Base-by-base conservation (phyloP, 1,284 basidiomycete species). In the Xerocomus minutiporus region DNA sequence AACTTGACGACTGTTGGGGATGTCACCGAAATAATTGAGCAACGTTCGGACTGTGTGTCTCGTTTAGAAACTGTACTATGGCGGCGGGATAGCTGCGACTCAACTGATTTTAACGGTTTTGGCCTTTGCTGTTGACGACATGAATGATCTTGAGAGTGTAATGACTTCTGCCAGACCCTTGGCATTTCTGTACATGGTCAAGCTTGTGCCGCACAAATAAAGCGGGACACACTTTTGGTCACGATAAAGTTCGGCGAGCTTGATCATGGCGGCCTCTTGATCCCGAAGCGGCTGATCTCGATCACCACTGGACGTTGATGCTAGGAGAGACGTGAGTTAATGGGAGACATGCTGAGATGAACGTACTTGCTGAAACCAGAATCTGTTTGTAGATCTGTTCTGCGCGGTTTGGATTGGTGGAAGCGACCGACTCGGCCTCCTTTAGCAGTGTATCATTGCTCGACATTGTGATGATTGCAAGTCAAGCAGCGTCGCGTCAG, bases 81-180 rank as follows among this genome's bases (percentile, higher is more conserved):
- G 20, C 7, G 11, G 12, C 8, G 8, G 23, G 20, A 23, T 34
- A 31, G n/a, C 9, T 35, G 13, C 20, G 15, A 76, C 88, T 59
- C 59, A 93, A 31, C 93, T 94, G 57, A 98, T 83, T 75, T 97
- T 97, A 3, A 96, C 95, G 0, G 96, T 97, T 75, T 99, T 99
- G 8, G 97, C 96, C 72, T 99, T 99, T 26, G 96, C 95, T 1
- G 94, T 93, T 13, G 89, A 88, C 0, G 91, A 88, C 85, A 97
- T 93, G 75, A 97, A 96, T 0, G 86, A 81, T 50, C 94, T 79
- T 0, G 93, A 96, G 31, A 88, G 80, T 0, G 85, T 88, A 51
- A 98, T 91, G 12, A 97, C 86, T 54, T 92, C 82, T 2, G 94
- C 91, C 2, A 99, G 79, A 25, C 89, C 90, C 56, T 86, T 72